These are phyloP conservation scores for Myrica gale DNA, from an alignment of 306 rosid genomes.

Conservation along the genomic window DNA sequence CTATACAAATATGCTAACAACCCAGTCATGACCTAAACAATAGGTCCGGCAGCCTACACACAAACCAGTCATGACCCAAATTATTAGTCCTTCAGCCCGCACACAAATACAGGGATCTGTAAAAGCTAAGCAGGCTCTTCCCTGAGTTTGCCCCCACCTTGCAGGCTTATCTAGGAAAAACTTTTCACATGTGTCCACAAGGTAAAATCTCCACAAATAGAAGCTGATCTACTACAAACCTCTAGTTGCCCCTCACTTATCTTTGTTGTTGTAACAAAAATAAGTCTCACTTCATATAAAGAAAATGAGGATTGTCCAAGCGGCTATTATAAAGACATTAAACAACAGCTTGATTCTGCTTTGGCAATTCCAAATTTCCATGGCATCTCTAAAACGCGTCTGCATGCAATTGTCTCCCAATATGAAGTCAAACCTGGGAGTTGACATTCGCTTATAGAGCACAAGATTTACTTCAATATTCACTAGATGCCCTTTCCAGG, in stretches of 20 bases:
- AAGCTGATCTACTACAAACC: too few species aligned
- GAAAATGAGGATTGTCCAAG: neutral
- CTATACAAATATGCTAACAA: neutral
- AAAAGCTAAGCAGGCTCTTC: neutral
- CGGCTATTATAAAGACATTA: neutral
- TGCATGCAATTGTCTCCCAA: neutral
- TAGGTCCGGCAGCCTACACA: neutral
- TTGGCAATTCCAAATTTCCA: neutral
- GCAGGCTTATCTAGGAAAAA: too few species aligned
- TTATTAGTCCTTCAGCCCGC: too few species aligned
- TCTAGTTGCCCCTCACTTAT: too few species aligned
- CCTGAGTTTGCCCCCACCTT: too few species aligned
- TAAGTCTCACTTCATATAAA: neutral
- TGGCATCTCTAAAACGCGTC: neutral
- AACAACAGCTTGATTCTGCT: neutral
- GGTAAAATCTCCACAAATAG: neutral
- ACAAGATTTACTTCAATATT: conserved; percentile 5
- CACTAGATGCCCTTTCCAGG: conserved; percentile 12
- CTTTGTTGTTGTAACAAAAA: neutral
- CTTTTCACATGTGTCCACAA: too few species aligned
- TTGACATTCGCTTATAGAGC: neutral
- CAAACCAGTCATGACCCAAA: neutral
- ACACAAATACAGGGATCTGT: neutral
- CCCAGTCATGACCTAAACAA: neutral
- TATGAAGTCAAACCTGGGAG: neutral